Base-by-base conservation (phyloP, 139 green algal species). In the Trebouxia sp. region DNA sequence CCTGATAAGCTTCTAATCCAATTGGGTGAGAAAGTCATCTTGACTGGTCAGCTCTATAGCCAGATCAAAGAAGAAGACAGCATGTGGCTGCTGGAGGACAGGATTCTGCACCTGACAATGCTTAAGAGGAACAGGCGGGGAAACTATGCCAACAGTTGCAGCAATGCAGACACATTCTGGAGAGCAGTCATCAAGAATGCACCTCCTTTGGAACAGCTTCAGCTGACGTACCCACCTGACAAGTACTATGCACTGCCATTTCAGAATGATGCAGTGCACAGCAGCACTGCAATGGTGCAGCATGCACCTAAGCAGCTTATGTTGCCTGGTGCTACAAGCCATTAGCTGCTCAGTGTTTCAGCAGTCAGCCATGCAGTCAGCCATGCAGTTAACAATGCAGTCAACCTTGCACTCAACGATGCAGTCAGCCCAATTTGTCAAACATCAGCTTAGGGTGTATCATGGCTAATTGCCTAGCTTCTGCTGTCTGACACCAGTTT, bases 71-170 rank as follows among this genome's bases (percentile, higher is more conserved):
- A 69, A n/a, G 90, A 95, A n/a, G 84, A 90, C 24, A 96, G 91
- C 89, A 93, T 90, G 0, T 98, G 94, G 94, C 91, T 82, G 15
- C 51, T 89, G 32, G 53, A 80, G 35, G 90, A 94, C 42, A 86
- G 89, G n/a, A 79, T 98, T 24, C 79, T 98, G 28, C 76, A 95
- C 30, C 66, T 97, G 2, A 41, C 56, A 12, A 83, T 98, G 85
- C 86, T 97, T 5, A 97, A 98, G 86, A 78, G 85, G 38, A 88
- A 89, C 83, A 87, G 94, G 20, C 75, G 89, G 8, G 94, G 94
- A 9, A 76, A 92, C 83, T 98, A 98, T 79, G 70, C 69, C 1
- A 67, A 88, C 26, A 90, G 92, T 6, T 77, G 78, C 48, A 97
- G 88, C 56, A 94, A 95, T 72, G 82, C 81, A 35, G 82, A 92